Percentiles rank a stretch among this genome's conserved stretches.
These are phyloP conservation scores for Fragaria ananassa DNA, from an alignment of 306 rosid species.

Conservation along the genomic window DNA sequence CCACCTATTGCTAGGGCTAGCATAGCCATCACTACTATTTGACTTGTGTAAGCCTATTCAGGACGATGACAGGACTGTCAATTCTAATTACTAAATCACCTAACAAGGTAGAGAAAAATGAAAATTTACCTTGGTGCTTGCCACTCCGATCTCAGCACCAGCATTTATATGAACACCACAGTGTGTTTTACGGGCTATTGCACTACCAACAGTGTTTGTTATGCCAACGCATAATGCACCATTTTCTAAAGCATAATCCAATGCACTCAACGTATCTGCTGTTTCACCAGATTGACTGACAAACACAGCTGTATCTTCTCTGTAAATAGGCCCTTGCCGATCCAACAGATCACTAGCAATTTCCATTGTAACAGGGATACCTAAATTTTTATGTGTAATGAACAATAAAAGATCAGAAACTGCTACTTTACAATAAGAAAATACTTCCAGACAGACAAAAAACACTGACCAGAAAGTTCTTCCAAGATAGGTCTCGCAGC, in stretches of 20 bases:
- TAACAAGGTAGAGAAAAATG: conserved; percentile 13
- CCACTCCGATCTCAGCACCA: conserved; percentile 98
- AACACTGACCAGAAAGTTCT: conserved; percentile 87
- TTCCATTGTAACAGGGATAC: conserved; percentile 97
- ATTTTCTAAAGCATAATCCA: conserved; percentile 89
- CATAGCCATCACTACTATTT: conserved; percentile 99
- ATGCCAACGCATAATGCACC: conserved; percentile 97
- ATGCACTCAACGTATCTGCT: conserved; percentile 84
- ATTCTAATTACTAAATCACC: conserved; percentile 9
- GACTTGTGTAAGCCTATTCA: conserved; percentile 91
- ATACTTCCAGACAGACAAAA: conserved; percentile 22
- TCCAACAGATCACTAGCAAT: conserved; percentile 97
- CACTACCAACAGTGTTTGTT: conserved; percentile 93
- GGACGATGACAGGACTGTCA: conserved; percentile 5
- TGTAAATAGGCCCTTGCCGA: conserved; percentile 87
- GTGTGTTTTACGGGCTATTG: conserved; percentile 89
- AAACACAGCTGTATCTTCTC: conserved; percentile 96
- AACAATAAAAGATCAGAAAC: conserved; percentile 19
- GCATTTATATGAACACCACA: conserved; percentile 99
- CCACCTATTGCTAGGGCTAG: conserved; percentile 91
- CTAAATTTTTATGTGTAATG: conserved; percentile 42
- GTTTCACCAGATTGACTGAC: conserved; percentile 99
- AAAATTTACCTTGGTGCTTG: conserved; percentile 89
- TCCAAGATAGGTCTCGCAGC: conserved; percentile 96
- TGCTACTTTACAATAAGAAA: conserved; percentile 8